A percentile compares a stretch with the other conserved stretches of the same genome.
phyloP scores from a whole-genome alignment of 225 moss, liverwort and hornwort genomes.

The Lunularia cruciata region DNA sequence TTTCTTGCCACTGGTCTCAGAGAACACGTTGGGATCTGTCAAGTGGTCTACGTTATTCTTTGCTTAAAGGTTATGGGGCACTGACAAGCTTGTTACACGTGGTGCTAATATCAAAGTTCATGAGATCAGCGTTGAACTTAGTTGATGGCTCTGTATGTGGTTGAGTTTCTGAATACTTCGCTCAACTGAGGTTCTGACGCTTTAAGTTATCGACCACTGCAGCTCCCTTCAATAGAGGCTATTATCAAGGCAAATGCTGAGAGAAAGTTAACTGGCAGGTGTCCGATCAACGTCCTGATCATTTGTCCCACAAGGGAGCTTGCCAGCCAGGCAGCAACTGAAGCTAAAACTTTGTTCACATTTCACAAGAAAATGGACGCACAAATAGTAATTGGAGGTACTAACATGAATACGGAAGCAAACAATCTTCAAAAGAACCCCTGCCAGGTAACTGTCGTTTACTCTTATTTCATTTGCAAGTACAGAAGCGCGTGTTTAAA shows the following conservation, averaged over 20 bases:
- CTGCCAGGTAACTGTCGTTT: conserved; percentile 84
- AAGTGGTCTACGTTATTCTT: too few species aligned
- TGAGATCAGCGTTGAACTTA: too few species aligned
- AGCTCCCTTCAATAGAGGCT: conserved; percentile 89
- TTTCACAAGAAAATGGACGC: conserved; percentile 78
- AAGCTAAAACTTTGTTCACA: conserved; percentile 82
- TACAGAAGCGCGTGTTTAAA: too few species aligned
- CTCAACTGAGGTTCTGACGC: neutral
- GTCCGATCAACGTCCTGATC: conserved; percentile 66
- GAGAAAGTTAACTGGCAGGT: conserved; percentile 26
- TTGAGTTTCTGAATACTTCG: too few species aligned
- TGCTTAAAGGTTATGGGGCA: too few species aligned
- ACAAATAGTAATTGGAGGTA: conserved; percentile 94
- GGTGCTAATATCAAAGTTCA: too few species aligned
- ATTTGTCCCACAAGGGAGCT: conserved; percentile 96
- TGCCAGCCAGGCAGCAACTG: conserved; percentile 83
- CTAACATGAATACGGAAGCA: conserved; percentile 71
- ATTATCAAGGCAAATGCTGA: conserved; percentile 49
- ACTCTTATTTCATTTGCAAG: too few species aligned
- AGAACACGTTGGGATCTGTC: too few species aligned
- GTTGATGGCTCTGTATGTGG: too few species aligned
- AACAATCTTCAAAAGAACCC: conserved; percentile 66
- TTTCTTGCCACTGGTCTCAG: too few species aligned
- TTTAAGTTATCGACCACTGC: conserved; percentile 17
- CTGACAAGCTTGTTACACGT: too few species aligned